These are phyloP conservation scores for Fusarium scirpi DNA, from an alignment of 2,329 filamentous ascomycete species.

Conservation along the genomic window DNA sequence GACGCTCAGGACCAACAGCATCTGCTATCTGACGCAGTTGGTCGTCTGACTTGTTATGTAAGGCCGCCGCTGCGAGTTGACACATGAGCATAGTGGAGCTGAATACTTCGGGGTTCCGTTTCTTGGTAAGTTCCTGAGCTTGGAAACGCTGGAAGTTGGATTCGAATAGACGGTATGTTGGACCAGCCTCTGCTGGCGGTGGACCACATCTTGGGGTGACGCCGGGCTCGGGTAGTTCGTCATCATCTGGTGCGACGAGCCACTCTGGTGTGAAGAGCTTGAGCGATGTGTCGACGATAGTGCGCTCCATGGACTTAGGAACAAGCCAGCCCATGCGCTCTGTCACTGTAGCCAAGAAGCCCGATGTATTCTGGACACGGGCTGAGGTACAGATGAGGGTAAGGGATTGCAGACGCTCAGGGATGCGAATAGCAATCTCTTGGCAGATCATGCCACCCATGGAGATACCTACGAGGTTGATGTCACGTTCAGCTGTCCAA, in stretches of 20 bases:
- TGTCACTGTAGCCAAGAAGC: slow-evolving; percentile 73
- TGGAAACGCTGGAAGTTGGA: slow-evolving; percentile 86
- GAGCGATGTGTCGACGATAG: slow-evolving; percentile 72
- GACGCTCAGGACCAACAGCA: slow-evolving; percentile 76
- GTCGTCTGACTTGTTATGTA: slow-evolving; percentile 80
- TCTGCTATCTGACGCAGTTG: slow-evolving; percentile 67
- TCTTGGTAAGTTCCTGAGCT: slow-evolving; percentile 82
- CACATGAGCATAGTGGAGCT: slow-evolving; percentile 76
- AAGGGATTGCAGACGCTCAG: slow-evolving; percentile 66
- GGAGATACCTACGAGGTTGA: slow-evolving; percentile 80
- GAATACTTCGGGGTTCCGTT: slow-evolving; percentile 70
- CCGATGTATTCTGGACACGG: slow-evolving; percentile 69
- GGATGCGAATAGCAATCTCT: slow-evolving; percentile 73
- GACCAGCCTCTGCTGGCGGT: slow-evolving; percentile 44
- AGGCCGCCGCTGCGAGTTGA: slow-evolving; percentile 82
- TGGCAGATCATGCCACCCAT: slow-evolving; percentile 95
- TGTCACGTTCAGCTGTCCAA: slow-evolving; percentile 68
- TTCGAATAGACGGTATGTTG: slow-evolving; percentile 68
- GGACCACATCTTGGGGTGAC: slow-evolving; percentile 57
- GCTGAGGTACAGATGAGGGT: slow-evolving; percentile 73
- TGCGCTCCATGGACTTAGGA: slow-evolving; percentile 76
- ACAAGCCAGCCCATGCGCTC: slow-evolving; percentile 69
- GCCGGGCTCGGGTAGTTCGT: slow-evolving; percentile 59
- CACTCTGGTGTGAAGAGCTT: slow-evolving; percentile 75
- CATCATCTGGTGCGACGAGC: slow-evolving; percentile 71